phyloP scores from a whole-genome alignment of 805 yeast genomes.

The Nakazawaea ambrosiae region DNA sequence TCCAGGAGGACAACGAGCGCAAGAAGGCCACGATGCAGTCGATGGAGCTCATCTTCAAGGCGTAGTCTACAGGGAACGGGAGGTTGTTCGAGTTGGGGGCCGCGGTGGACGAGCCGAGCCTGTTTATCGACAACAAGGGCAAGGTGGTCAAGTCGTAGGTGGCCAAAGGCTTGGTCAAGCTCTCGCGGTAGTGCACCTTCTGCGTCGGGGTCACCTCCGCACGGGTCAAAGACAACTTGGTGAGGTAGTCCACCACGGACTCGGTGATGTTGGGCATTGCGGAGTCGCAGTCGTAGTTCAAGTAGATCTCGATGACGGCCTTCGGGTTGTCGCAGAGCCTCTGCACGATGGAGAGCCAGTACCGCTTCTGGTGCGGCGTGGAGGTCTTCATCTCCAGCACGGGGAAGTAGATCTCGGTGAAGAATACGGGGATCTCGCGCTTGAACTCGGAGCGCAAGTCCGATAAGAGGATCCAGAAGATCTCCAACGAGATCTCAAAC shows the following conservation, averaged over 20 bases:
- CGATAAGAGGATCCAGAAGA: conserved; percentile 83
- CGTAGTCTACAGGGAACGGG: conserved; percentile 69
- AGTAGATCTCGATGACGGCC: conserved; percentile 83
- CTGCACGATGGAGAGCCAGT: conserved; percentile 72
- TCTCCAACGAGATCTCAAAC: conserved; percentile 85
- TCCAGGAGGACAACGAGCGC: conserved; percentile 79
- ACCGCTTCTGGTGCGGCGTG: conserved; percentile 87
- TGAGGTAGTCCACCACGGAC: conserved; percentile 68
- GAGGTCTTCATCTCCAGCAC: conserved; percentile 88
- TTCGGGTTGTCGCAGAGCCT: conserved; percentile 84
- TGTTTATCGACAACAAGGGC: conserved; percentile 69
- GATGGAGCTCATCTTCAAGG: conserved; percentile 75
- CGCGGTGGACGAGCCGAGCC: conserved; percentile 46
- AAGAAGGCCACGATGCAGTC: conserved; percentile 76
- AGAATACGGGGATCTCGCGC: conserved; percentile 87
- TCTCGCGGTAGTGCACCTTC: conserved; percentile 46
- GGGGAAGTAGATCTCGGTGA: conserved; percentile 90
- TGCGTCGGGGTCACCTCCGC: conserved; percentile 70
- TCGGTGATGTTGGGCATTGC: conserved; percentile 82
- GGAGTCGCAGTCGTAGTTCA: conserved; percentile 92
- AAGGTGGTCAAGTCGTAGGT: conserved; percentile 69
- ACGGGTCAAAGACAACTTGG: conserved; percentile 61
- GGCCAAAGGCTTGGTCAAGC: conserved; percentile 48
- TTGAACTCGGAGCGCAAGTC: conserved; percentile 84
- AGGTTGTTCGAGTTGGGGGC: conserved; percentile 44